Conservation (phyloP, 2,329 filamentous ascomycete species). For the Nectriaceae sp. region DNA sequence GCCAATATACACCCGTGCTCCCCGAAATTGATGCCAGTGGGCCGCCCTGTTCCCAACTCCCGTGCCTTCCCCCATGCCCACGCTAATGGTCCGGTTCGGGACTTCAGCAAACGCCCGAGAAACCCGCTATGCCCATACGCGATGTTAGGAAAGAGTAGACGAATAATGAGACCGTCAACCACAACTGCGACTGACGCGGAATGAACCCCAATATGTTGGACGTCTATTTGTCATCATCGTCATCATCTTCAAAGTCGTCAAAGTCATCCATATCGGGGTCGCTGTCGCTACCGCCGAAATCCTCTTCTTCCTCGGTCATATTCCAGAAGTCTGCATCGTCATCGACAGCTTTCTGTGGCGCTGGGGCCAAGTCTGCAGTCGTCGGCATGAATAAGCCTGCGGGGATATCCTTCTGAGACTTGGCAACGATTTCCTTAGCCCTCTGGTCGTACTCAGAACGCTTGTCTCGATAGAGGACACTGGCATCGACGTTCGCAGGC, state of each 20-base stretch:
- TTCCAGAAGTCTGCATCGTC: constrained; percentile 84
- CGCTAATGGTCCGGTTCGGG: constrained; percentile 15
- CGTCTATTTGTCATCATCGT: constrained; percentile 40
- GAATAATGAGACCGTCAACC: not conserved
- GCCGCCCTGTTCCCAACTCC: constrained; percentile 10
- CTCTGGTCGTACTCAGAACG: constrained; percentile 68
- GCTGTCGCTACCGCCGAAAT: constrained; percentile 75
- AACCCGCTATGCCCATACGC: constrained; percentile 25
- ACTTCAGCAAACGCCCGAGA: constrained; percentile 24
- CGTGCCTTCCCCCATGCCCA: constrained; percentile 10
- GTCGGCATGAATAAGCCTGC: constrained; percentile 81
- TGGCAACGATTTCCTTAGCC: constrained; percentile 70
- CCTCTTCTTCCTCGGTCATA: constrained; percentile 73
- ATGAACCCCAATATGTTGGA: too few species aligned
- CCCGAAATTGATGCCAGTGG: constrained; percentile 16
- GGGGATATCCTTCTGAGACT: constrained; percentile 79
- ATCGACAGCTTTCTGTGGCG: constrained; percentile 59
- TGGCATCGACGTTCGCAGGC: constrained; percentile 91
- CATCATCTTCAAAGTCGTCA: constrained; percentile 59
- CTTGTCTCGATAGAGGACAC: constrained; percentile 79
- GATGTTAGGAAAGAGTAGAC: constrained; percentile 13
- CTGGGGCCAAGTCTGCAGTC: constrained; percentile 60
- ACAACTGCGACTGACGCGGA: not conserved
- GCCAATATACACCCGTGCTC: constrained; percentile 13
- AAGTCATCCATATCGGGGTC: constrained; percentile 64